A percentile compares a stretch with the other conserved stretches of the same genome.
Evolutionary conservation across 257 asterid genomes (phyloP).

Genomic region (Fraxinus quadrangulata): DNA sequence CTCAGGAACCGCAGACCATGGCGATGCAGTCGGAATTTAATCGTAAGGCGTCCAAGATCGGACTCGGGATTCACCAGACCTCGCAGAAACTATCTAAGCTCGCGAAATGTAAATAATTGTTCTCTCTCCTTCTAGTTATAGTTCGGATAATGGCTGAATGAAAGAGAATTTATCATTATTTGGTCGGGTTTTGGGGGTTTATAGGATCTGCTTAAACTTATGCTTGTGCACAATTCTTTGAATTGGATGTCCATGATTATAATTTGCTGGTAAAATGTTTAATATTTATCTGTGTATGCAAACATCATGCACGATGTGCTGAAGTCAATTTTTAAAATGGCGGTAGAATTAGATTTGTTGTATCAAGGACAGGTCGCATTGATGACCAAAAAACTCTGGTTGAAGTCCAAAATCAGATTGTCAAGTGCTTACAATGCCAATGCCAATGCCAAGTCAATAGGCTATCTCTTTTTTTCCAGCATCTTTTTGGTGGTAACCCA

Average conservation of each 20-base stretch:
- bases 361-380: too few species aligned
- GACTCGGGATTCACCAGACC: constrained; percentile 84
- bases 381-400: too few species aligned
- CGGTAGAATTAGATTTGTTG: background rate
- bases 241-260: constrained; percentile 14
- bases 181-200: constrained; percentile 7
- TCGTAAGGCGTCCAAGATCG: constrained; percentile 81
- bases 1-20: constrained; percentile 50
- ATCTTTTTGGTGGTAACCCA: background rate
- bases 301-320: background rate
- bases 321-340: too few species aligned
- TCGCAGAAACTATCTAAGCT: constrained; percentile 93
- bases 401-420: background rate
- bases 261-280: background rate
- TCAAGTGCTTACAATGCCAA: background rate
- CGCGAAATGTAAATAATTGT: constrained; percentile 65
- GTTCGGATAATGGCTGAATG: background rate
- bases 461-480: background rate
- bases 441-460: background rate
- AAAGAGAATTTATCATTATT: background rate
- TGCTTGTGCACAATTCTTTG: background rate
- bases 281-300: background rate
- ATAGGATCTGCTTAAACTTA: background rate
- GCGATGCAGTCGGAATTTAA: constrained; percentile 92
- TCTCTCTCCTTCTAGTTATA: background rate